Conservation (phyloP, 2,329 filamentous ascomycete species). For the Trichoderma endophyticum region DNA sequence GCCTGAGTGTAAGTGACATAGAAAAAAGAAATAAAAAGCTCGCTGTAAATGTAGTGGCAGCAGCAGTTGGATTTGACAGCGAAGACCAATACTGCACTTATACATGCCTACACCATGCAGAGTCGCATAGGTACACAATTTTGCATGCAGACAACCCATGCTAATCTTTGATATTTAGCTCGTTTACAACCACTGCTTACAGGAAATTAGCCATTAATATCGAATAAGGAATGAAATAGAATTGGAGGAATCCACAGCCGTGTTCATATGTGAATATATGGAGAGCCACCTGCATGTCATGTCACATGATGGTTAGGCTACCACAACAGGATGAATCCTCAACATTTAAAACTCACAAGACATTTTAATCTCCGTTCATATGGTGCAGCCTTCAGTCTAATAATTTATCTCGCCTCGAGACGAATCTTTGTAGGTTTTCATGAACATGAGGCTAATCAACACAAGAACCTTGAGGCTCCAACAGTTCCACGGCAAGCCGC, state of each 20-base stretch:
- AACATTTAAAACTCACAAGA: not conserved
- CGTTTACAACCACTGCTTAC: not conserved
- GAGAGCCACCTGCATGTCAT: not conserved
- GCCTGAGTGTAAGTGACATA: not conserved
- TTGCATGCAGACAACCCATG: no score
- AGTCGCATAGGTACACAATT: no score
- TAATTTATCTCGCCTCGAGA: accelerated
- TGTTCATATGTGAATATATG: not conserved
- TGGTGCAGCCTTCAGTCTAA: accelerated
- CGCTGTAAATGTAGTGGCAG: no score
- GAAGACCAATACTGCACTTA: no score
- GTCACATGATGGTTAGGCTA: not conserved
- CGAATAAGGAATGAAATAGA: not conserved
- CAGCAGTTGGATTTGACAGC: no score
- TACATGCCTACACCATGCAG: no score
- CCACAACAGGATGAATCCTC: not conserved
- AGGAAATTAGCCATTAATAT: not conserved
- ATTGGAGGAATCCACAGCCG: not conserved
- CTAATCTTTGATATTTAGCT: no score
- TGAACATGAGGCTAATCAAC: not conserved
- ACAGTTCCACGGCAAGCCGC: not conserved
- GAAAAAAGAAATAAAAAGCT: not conserved
- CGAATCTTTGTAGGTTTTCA: not conserved
- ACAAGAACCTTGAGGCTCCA: not conserved
- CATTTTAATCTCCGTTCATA: accelerated